Evolutionary conservation across 768 basidiomycete species (phyloP).

Genomic region (Chalciporus chontae): DNA sequence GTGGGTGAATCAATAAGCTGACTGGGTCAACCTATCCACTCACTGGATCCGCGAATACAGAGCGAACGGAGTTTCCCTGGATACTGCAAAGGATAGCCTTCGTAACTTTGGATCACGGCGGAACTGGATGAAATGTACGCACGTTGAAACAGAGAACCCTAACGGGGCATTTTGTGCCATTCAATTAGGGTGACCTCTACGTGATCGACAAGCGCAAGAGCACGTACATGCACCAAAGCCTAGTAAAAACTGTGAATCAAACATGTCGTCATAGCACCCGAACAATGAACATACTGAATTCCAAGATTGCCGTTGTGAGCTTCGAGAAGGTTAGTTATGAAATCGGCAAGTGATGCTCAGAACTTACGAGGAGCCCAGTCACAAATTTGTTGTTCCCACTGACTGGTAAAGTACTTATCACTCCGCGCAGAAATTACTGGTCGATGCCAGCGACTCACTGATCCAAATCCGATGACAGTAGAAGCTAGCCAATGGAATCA

Average conservation of each 20-base stretch:
- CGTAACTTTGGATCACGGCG: not conserved
- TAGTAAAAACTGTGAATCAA: constrained; percentile 1
- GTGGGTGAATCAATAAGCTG: not conserved
- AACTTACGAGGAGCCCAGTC: constrained; percentile 11
- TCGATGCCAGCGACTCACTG: constrained; percentile 1
- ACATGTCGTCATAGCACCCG: not conserved
- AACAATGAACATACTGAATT: constrained; percentile 1
- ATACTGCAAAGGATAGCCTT: not conserved
- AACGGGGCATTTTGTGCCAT: not conserved
- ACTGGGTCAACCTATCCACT: not conserved
- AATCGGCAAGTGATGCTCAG: not conserved
- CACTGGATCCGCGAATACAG: not conserved
- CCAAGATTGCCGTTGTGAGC: not conserved
- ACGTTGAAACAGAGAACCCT: constrained; percentile 2
- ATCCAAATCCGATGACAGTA: constrained; percentile 16
- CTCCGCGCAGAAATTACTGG: not conserved
- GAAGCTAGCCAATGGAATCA: constrained; percentile 3
- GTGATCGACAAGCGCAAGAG: not conserved
- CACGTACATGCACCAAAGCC: constrained; percentile 12
- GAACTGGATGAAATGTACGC: not conserved
- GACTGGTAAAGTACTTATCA: constrained; percentile 1
- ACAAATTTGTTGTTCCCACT: constrained; percentile 14
- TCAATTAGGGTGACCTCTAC: not conserved
- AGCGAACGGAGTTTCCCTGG: constrained; percentile 1
- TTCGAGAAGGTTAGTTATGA: not conserved